A percentile compares a stretch with the other conserved stretches of the same genome.
Conservation (phyloP, 352 stramenopile genomes). For the Phytophthora sp. region DNA sequence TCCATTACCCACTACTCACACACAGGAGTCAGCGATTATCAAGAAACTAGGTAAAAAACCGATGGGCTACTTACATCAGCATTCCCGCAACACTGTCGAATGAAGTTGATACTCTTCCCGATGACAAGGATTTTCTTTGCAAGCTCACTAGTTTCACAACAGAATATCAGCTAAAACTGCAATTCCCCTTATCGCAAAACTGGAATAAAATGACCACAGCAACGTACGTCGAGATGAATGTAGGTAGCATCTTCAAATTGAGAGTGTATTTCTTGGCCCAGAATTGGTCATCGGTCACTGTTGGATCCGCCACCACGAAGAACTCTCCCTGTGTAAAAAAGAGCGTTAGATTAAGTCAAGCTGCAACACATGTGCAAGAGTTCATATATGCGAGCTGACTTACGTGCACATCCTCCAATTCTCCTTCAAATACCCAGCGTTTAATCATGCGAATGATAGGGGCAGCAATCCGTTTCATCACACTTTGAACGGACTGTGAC, state of each 20-base stretch:
- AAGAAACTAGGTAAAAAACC: not conserved
- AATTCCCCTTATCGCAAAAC: too few species aligned
- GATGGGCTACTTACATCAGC: constrained; percentile 63
- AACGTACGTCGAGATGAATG: constrained; percentile 85
- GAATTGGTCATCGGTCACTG: constrained; percentile 79
- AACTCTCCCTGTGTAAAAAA: constrained; percentile 71
- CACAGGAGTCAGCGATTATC: not conserved
- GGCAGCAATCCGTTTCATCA: constrained; percentile 79
- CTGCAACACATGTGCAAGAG: not conserved
- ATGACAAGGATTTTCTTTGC: constrained; percentile 95
- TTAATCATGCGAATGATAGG: constrained; percentile 91
- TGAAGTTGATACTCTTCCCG: constrained; percentile 99
- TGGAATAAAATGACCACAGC: not conserved
- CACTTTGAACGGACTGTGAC: constrained; percentile 70
- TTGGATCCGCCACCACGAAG: constrained; percentile 82
- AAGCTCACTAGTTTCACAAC: constrained; percentile 69
- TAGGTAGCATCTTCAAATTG: constrained; percentile 85
- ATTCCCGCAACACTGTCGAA: constrained; percentile 94
- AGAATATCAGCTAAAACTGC: too few species aligned
- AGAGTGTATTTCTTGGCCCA: constrained; percentile 90
- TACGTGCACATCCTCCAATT: constrained; percentile 87
- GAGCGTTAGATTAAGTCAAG: not conserved
- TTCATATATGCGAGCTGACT: too few species aligned
- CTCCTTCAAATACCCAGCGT: constrained; percentile 88
- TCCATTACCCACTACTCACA: constrained; percentile 78